Percentiles rank a stretch among this genome's conserved stretches.
Conservation (phyloP, 2,329 filamentous ascomycete genomes). For the Nemania bipapillata region DNA sequence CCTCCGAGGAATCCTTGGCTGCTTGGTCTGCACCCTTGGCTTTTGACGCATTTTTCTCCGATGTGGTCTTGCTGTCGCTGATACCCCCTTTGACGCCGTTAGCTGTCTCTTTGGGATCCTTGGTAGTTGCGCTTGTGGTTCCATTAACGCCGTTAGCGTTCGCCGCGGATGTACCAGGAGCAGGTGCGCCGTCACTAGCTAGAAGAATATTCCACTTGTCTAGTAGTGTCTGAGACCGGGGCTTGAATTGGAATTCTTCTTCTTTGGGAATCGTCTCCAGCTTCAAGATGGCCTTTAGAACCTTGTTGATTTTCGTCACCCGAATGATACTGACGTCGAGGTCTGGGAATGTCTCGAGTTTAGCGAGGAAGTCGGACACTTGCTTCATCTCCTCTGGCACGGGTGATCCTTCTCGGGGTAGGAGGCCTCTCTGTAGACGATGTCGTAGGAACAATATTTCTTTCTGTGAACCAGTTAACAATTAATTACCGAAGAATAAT, state of each 20-base stretch:
- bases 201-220: constrained; percentile 89
- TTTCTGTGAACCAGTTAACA: constrained; percentile 63
- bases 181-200: constrained; percentile 63
- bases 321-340: constrained; percentile 91
- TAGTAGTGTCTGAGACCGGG: constrained; percentile 81
- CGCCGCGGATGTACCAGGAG: constrained; percentile 49
- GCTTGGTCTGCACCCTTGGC: constrained; percentile 53
- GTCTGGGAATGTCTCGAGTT: constrained; percentile 81
- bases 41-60: constrained; percentile 50
- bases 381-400: constrained; percentile 83
- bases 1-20: constrained; percentile 55
- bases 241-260: constrained; percentile 88
- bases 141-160: constrained; percentile 63
- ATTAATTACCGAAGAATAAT: neutral
- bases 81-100: constrained; percentile 47
- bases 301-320: constrained; percentile 97
- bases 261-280: constrained; percentile 86
- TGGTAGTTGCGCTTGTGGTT: constrained; percentile 49
- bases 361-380: constrained; percentile 80
- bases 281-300: constrained; percentile 93
- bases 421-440: constrained; percentile 91
- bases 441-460: constrained; percentile 94
- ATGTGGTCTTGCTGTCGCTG: constrained; percentile 41
- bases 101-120: constrained; percentile 48
- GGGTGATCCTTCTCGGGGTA: constrained; percentile 85